A percentile compares a stretch with the other conserved stretches of the same genome.
Evolutionary conservation across 768 basidiomycete species (phyloP).

Genomic region (Exsudoporus frostii): DNA sequence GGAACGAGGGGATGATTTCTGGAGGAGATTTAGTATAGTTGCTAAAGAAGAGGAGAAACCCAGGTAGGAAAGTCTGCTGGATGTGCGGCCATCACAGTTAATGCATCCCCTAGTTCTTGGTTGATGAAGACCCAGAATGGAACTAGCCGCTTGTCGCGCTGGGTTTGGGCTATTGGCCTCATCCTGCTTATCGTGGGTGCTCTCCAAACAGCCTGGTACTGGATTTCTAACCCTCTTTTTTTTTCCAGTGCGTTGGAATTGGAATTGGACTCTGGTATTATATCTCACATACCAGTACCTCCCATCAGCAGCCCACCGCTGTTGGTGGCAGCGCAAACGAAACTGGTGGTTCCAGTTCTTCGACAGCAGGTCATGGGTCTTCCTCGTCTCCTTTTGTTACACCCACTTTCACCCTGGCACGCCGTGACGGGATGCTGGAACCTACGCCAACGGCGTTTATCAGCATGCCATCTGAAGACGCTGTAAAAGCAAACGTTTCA

Average conservation of each 20-base stretch:
- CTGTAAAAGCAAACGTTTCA: neutral
- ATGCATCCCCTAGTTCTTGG: constrained; percentile 50
- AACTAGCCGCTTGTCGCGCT: constrained; percentile 50
- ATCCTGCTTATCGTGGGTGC: constrained; percentile 50
- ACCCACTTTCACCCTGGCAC: constrained; percentile 59
- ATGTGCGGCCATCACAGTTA: neutral
- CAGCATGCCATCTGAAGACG: constrained; percentile 1
- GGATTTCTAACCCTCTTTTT: neutral
- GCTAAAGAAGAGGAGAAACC: constrained; percentile 66
- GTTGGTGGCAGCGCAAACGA: constrained; percentile 63
- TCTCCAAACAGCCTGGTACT: neutral
- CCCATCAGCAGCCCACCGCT: constrained; percentile 52
- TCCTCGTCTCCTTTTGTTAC: constrained; percentile 43
- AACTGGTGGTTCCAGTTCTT: constrained; percentile 22
- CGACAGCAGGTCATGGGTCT: constrained; percentile 13
- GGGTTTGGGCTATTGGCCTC: constrained; percentile 70
- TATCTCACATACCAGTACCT: constrained; percentile 47
- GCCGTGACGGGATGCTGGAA: constrained; percentile 29
- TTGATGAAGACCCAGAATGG: constrained; percentile 59
- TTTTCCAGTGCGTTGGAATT: constrained; percentile 44
- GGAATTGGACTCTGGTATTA: constrained; percentile 62
- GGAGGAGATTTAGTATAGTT: constrained; percentile 83
- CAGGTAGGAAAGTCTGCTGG: constrained; percentile 29
- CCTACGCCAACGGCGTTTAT: constrained; percentile 19
- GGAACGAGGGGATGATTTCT: constrained; percentile 79